phyloP scores from a whole-genome alignment of 2,329 filamentous ascomycete genomes.

The Eutypella sp. region DNA sequence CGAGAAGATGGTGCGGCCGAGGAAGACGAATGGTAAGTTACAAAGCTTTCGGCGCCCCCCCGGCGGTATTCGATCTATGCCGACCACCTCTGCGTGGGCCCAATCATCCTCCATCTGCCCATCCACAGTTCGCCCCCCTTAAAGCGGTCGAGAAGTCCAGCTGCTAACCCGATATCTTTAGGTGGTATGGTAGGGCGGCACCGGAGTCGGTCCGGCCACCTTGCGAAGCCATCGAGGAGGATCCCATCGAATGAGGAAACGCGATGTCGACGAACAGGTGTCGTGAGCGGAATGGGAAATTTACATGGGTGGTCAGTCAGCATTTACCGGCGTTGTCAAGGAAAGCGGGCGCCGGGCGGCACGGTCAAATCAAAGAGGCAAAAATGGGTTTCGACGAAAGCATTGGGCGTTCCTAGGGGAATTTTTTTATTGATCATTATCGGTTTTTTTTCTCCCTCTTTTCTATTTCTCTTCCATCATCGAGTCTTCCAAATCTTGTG shows the following conservation, averaged over 20 bases:
- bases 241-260: constrained; percentile 33
- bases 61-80: no score
- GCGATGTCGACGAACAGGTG: constrained; percentile 9
- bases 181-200: constrained; percentile 48
- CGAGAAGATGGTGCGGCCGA: constrained; percentile 54
- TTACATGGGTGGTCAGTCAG: constrained; percentile 12
- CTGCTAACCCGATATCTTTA: neutral
- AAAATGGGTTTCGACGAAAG: neutral
- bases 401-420: neutral
- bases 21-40: constrained; percentile 53
- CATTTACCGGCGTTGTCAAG: constrained; percentile 27
- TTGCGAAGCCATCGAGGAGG: constrained; percentile 47
- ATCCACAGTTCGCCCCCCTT: no score
- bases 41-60: neutral
- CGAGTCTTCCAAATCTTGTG: no score
- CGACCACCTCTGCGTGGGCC: no score
- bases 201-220: constrained; percentile 52
- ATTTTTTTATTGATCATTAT: constrained; percentile 2
- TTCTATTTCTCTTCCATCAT: constrained; percentile 2
- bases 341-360: neutral
- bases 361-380: neutral
- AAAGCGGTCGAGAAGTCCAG: neutral
- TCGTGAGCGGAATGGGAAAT: neutral
- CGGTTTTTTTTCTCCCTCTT: no score
- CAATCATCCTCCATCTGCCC: no score